Evolutionary conservation across 345 rosid genomes (phyloP), one percentile per base, ranked within the genome.

Genomic region (Zanthoxylum bungeanum): DNA sequence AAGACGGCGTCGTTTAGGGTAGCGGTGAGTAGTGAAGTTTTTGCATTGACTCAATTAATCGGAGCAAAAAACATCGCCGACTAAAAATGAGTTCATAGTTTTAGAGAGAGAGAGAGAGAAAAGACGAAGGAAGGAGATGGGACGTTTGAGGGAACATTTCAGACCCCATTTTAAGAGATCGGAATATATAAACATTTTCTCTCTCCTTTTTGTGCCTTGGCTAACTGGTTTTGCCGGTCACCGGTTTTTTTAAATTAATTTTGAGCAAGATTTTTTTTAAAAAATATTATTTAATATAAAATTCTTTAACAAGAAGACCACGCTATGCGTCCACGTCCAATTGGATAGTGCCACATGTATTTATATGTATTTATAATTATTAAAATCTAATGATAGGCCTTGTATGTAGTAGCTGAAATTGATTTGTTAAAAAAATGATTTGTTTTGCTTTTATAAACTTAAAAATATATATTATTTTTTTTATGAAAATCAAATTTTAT

Each of bases 81-180:
- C 67, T 22, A 30, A 53, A n/a, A 53, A 61, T 47, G 71, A 71
- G 66, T 73, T 67, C 56, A 58, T 21, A n/a, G 61, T 4, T 7
- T 17, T 33, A 21, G 27, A 28, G 52, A 40, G 53, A 69, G 65
- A 57, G 63, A 40, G 9, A 25, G 36, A 30, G 24, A 42, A 2
- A 12, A 5, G 47, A 12, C 1, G 55, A 47, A 64, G 34, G 72
- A 60, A 5, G 58, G 52, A 50, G 76, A 69, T 22, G 83, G 84
- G 80, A 81, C 84, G 79, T 77, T 69, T 79, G 86, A 79, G 70
- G 75, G 83, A 80, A 75, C 84, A 75, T 67, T 74, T 73, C 75
- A 76, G 83, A 78, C 78, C n/a, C 64, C 60, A 66, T 39, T 79
- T 72, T 76, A 9, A 64, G 76, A 75, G 63, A 51, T 53, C n/a